A percentile compares a stretch with the other conserved stretches of the same genome.
phyloP scores from a whole-genome alignment of 2,329 filamentous ascomycete genomes.

The Apiospora arundinis region DNA sequence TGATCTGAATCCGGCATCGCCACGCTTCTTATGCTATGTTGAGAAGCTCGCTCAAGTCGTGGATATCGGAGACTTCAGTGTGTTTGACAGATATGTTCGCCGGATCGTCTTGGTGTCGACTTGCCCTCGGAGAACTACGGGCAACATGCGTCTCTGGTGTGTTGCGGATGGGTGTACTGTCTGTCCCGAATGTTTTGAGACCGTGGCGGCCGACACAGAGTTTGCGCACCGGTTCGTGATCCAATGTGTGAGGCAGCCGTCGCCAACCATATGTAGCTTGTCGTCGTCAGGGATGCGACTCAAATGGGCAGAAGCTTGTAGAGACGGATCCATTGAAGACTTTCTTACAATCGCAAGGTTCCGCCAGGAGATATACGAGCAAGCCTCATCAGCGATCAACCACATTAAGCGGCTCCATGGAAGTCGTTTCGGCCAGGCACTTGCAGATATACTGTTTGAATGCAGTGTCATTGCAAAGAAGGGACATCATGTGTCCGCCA shows the following conservation, averaged over 20 bases:
- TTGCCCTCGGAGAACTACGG: background rate
- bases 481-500: background rate
- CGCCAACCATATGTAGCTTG: conserved; percentile 7
- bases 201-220: background rate
- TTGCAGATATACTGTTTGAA: background rate
- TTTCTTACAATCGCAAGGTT: background rate
- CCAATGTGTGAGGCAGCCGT: background rate
- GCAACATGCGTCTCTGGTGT: background rate
- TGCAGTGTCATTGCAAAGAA: background rate
- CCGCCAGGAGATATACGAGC: background rate
- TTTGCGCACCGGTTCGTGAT: background rate
- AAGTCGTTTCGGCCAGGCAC: background rate
- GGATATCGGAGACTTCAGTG: conserved; percentile 21
- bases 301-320: conserved; percentile 16
- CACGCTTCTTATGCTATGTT: conserved; percentile 15
- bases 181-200: conserved; percentile 21
- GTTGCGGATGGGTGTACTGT: conserved; percentile 7
- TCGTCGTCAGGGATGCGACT: conserved; percentile 15
- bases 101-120: background rate
- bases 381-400: background rate
- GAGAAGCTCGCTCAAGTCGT: conserved; percentile 18
- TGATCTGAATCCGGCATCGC: background rate
- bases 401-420: background rate
- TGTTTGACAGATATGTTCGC: conserved; percentile 2
- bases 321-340: background rate